A percentile compares a stretch with the other conserved stretches of the same genome.
Evolutionary conservation across 192 early-diverging fungal species (phyloP).

Genomic region (Martensiomyces pterosporus): DNA sequence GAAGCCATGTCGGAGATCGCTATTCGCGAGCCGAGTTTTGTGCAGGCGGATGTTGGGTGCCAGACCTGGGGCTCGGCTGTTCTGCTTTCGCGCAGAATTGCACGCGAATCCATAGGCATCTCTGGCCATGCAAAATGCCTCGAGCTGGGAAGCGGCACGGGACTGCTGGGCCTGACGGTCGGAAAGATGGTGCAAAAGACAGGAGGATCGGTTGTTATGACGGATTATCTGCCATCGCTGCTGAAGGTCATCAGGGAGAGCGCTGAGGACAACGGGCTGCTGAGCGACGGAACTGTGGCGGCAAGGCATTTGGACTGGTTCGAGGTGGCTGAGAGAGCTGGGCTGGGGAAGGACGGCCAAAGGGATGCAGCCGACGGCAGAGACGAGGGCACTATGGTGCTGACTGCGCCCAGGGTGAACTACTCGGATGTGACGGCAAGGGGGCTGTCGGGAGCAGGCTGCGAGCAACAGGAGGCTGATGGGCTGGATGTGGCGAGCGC

Average conservation of each 20-base stretch:
- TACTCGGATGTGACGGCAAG: constrained; percentile 3
- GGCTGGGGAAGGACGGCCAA: no score
- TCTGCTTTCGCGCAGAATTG: constrained; percentile 12
- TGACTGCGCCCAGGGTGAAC: background rate
- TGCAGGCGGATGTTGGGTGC: constrained; percentile 18
- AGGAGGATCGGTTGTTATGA: constrained; percentile 7
- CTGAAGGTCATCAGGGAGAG: constrained; percentile 6
- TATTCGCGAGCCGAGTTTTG: constrained; percentile 16
- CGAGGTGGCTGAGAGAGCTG: constrained; percentile 1
- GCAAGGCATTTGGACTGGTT: constrained; percentile 16
- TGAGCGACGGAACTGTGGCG: constrained; percentile 1
- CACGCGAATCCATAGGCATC: constrained; percentile 7
- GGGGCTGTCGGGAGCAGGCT: background rate
- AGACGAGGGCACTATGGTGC: no score
- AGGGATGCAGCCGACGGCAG: no score
- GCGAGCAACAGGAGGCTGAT: no score
- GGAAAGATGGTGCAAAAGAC: background rate
- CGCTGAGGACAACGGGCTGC: constrained; percentile 6
- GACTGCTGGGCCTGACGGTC: constrained; percentile 9
- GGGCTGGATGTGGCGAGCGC: background rate
- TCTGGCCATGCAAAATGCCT: constrained; percentile 1
- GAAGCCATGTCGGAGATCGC: constrained; percentile 1
- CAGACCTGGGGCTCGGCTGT: constrained; percentile 14
- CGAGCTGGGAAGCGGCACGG: constrained; percentile 21
- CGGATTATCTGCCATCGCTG: constrained; percentile 18